phyloP scores from a whole-genome alignment of 2,329 filamentous ascomycete species.

The Aspergillus ochraceus region DNA sequence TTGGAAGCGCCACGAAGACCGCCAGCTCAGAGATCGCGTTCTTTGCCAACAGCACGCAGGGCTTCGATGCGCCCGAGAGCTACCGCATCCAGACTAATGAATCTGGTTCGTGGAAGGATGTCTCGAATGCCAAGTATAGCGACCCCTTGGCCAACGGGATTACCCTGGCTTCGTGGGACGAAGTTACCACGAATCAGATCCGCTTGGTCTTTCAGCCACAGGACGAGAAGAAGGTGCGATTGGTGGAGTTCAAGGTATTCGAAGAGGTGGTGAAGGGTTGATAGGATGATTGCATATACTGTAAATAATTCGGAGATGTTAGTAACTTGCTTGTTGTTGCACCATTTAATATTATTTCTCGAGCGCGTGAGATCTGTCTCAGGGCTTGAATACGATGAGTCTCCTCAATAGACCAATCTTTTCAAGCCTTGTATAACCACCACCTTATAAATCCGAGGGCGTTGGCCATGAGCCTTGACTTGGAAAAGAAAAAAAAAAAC shows the following conservation, averaged over 20 bases:
- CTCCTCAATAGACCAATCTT: no score
- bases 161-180: slow-evolving; percentile 15
- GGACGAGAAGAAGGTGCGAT: slow-evolving; percentile 11
- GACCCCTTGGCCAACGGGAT: slow-evolving; percentile 18
- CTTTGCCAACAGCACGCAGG: slow-evolving; percentile 13
- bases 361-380: no score
- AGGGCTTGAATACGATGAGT: no score
- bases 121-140: slow-evolving; percentile 8
- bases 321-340: neutral
- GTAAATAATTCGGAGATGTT: neutral
- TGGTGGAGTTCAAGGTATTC: slow-evolving; percentile 21
- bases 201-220: slow-evolving; percentile 15
- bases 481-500: no score
- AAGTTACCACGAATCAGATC: slow-evolving; percentile 6
- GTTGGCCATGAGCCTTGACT: no score
- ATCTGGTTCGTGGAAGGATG: slow-evolving; percentile 13
- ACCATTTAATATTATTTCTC: no score
- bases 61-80: slow-evolving; percentile 12
- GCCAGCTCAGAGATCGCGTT: slow-evolving; percentile 19
- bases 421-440: no score
- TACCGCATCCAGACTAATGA: slow-evolving; percentile 15
- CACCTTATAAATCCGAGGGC: no score
- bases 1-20: slow-evolving; percentile 1
- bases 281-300: neutral
- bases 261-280: neutral